A percentile compares a stretch with the other conserved stretches of the same genome.
phyloP scores from a whole-genome alignment of 805 yeast species.

The Lipomyces starkeyi region DNA sequence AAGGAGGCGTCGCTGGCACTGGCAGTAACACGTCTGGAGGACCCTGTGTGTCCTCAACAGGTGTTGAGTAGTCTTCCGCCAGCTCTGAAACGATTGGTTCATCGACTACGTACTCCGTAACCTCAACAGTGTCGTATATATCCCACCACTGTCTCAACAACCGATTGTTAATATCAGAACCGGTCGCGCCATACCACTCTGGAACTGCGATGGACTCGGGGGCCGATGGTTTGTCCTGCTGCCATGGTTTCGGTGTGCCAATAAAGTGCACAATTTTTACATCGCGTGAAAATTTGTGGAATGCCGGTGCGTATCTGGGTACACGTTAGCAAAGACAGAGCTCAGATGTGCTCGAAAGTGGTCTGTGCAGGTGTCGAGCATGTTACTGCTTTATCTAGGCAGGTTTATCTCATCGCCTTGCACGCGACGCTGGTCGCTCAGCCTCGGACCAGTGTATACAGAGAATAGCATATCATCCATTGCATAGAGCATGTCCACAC shows the following conservation, averaged over 20 bases:
- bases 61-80: conserved; percentile 1
- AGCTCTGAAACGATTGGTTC: conserved; percentile 8
- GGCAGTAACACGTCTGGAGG: not conserved
- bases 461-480: not conserved
- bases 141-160: conserved; percentile 36
- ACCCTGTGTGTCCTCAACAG: not conserved
- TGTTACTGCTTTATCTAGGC: too few species aligned
- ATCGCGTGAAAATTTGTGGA: conserved; percentile 54
- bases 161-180: conserved; percentile 18
- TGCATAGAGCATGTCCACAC: not conserved
- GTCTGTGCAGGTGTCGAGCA: too few species aligned
- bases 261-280: conserved; percentile 51
- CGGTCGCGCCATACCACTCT: conserved; percentile 12
- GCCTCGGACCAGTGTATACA: too few species aligned
- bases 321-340: not conserved
- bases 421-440: too few species aligned
- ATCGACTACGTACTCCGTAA: not conserved
- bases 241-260: conserved; percentile 51
- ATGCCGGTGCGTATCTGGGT: conserved; percentile 59
- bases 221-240: conserved; percentile 15
- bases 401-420: too few species aligned
- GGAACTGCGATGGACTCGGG: conserved; percentile 20
- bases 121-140: conserved; percentile 11
- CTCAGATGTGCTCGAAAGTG: too few species aligned
- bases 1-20: not conserved